Evolutionary conservation across 306 rosid species (phyloP).

Genomic region (Vigna mungo): DNA sequence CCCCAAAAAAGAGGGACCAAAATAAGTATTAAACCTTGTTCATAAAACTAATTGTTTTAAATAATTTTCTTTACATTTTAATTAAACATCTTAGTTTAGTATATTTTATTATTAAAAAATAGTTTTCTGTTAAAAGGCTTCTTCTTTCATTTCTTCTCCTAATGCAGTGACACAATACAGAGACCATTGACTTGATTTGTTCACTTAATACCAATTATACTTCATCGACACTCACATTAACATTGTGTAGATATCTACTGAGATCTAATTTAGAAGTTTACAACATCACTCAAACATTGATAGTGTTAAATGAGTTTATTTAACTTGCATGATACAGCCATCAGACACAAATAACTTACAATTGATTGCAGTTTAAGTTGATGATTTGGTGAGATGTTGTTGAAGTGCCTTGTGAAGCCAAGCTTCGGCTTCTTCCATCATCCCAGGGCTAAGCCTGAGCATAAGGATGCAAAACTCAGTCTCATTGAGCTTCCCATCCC

Average conservation of each 20-base stretch:
- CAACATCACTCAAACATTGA: neutral
- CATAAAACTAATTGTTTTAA: no score
- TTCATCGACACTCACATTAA: constrained; percentile 44
- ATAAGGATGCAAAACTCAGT: constrained; percentile 77
- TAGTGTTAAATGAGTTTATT: neutral
- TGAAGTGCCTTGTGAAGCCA: constrained; percentile 76
- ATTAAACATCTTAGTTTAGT: no score
- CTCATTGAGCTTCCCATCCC: constrained; percentile 70
- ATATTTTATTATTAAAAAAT: no score
- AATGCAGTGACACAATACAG: no score
- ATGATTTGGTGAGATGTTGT: constrained; percentile 49
- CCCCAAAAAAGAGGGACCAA: no score
- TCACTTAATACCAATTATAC: no score
- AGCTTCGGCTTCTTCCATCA: constrained; percentile 76
- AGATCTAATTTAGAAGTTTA: neutral
- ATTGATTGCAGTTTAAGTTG: constrained; percentile 20
- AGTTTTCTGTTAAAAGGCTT: no score
- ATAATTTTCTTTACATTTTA: no score
- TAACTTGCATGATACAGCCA: neutral
- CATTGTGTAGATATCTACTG: no score
- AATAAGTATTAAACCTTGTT: no score
- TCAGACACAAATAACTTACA: constrained; percentile 17
- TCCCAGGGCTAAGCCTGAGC: constrained; percentile 87
- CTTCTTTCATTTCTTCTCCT: no score
- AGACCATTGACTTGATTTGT: no score